These are phyloP conservation scores for Fusarium compactum DNA, from an alignment of 2,329 filamentous ascomycete species.

Conservation along the genomic window DNA sequence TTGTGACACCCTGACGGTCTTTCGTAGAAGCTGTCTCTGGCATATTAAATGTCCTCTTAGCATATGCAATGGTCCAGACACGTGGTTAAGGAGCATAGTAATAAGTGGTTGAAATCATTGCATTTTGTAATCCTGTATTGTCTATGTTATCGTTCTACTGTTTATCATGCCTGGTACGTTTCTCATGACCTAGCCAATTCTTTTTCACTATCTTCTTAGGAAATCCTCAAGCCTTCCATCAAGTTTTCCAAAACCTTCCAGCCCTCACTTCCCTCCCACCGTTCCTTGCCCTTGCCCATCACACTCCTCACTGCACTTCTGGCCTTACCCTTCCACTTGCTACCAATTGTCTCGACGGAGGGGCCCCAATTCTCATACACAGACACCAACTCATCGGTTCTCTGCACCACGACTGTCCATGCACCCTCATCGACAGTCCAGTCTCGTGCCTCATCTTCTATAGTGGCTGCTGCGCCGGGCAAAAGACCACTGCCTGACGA, in stretches of 20 bases:
- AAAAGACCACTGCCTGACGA: constrained; percentile 62
- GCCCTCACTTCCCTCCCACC: constrained; percentile 81
- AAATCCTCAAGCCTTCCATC: constrained; percentile 65
- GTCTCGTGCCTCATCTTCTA: constrained; percentile 44
- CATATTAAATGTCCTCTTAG: neutral
- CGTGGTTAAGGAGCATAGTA: neutral
- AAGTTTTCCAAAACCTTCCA: constrained; percentile 72
- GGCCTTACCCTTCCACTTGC: constrained; percentile 89
- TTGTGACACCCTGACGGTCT: neutral
- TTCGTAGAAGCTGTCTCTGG: neutral
- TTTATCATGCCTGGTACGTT: constrained; percentile 15
- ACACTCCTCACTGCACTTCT: constrained; percentile 86
- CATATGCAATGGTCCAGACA: neutral
- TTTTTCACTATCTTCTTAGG: constrained; percentile 14
- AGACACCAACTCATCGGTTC: constrained; percentile 84
- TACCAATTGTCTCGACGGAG: constrained; percentile 75
- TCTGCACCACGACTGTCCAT: constrained; percentile 79
- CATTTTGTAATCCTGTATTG: neutral
- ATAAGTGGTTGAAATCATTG: neutral
- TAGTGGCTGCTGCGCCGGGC: constrained; percentile 56
- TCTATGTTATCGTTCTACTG: neutral
- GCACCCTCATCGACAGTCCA: constrained; percentile 67
- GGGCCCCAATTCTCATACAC: constrained; percentile 84
- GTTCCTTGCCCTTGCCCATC: constrained; percentile 82
- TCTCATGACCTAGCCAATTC: constrained; percentile 13